A percentile compares a stretch with the other conserved stretches of the same genome.
Conservation (phyloP, 805 yeast genomes). For the Lipomyces oligophaga region DNA sequence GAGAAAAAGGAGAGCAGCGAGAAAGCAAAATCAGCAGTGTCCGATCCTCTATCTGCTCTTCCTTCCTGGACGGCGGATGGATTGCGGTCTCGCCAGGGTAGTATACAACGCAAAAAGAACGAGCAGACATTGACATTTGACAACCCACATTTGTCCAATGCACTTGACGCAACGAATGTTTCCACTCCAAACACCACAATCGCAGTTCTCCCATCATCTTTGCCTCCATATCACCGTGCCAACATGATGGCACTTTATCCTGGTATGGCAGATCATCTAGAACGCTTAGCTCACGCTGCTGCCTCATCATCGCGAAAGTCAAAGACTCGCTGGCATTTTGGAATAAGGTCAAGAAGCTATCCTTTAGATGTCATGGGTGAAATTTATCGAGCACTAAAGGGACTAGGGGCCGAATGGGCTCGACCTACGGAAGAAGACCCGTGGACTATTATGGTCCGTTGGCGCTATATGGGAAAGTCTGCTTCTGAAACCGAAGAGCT, state of each 20-base stretch:
- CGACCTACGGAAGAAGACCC: constrained; percentile 76
- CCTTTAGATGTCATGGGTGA: constrained; percentile 99
- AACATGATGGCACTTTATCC: constrained; percentile 53
- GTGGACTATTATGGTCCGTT: constrained; percentile 93
- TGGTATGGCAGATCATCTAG: constrained; percentile 38
- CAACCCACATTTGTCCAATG: constrained; percentile 38
- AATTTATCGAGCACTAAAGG: constrained; percentile 87
- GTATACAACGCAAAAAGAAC: constrained; percentile 31
- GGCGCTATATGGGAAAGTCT: constrained; percentile 65
- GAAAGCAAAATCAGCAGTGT: constrained; percentile 54
- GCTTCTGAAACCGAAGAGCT: constrained; percentile 16
- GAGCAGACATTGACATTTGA: constrained; percentile 42
- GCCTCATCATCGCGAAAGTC: constrained; percentile 68
- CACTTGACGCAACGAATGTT: constrained; percentile 33
- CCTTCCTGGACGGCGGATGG: constrained; percentile 44
- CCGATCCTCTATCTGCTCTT: constrained; percentile 47
- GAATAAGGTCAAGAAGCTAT: constrained; percentile 90
- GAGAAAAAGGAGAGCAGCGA: constrained; percentile 49
- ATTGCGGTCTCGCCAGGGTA: constrained; percentile 16
- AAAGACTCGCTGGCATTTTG: constrained; percentile 97
- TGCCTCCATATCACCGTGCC: constrained; percentile 92
- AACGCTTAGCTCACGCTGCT: constrained; percentile 31
- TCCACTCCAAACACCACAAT: constrained; percentile 70
- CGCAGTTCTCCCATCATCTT: constrained; percentile 86
- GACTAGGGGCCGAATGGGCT: constrained; percentile 96